Evolutionary conservation across 1,284 basidiomycete genomes (phyloP), one percentile per base, ranked within the genome.

Genomic region (Leccinum subspadiceum): DNA sequence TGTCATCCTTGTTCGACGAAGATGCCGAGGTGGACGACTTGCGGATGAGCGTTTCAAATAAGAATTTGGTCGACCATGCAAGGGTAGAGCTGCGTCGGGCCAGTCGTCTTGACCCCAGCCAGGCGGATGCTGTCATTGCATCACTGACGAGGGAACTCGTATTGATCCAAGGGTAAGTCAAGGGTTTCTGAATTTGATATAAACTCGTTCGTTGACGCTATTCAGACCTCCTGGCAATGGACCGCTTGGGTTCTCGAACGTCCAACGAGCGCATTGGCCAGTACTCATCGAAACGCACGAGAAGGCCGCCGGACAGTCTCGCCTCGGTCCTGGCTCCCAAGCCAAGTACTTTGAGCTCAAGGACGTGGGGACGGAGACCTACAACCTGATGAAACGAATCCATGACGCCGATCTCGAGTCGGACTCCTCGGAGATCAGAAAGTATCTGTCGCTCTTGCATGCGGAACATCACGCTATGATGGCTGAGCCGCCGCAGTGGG

Each of bases 151-250:
- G 82, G 49, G 86, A 90, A 66, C 64, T 91, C 0, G 76, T 80
- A 1, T 71, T 91, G 56, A 86, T 91, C 39, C 87, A 91, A 75
- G 89, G 89, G 87, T 88, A 64, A 67, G 80, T 71, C 60, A 7
- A 48, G 10, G 3, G 1, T 12, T 2, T 54, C 4, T 17, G 3
- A 41, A 22, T 17, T 48, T 24, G 6, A 15, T n/a, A 31, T 22
- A 4, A 39, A 31, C 3, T 53, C n/a, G 0, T 46, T 63, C 22
- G 56, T 60, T 60, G 5, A 59, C 41, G 13, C 20, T 15, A 22
- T 48, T 48, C 46, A 88, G 86, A 31, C 29, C 29, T 31, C 29
- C 9, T 22, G 22, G 22, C 22, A 22, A 22, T 22, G 22, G 22
- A 22, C 22, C 22, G 4, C 2, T 74, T 90, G 3, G 90, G 89